Evolutionary conservation across 2,329 filamentous ascomycete genomes (phyloP).

Genomic region (Sclerotinia nivalis): DNA sequence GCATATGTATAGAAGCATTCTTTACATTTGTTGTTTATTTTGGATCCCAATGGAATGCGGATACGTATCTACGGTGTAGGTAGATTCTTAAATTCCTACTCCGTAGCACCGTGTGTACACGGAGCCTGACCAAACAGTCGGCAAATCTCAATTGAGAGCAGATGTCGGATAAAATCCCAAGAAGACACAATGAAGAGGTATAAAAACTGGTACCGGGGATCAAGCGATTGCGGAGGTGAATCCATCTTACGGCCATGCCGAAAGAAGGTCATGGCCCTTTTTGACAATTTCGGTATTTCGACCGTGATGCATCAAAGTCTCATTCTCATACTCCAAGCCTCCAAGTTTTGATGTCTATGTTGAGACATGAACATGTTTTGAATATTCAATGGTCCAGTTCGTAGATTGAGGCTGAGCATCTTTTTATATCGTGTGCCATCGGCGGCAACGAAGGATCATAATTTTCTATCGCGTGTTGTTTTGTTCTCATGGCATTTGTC

Average conservation of each 20-base stretch:
- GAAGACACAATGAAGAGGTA: neutral
- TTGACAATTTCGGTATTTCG: neutral
- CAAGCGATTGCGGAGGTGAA: constrained; percentile 19
- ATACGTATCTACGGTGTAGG: neutral
- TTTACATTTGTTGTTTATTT: neutral
- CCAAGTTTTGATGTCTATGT: neutral
- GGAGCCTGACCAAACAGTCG: neutral
- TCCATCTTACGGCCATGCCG: neutral
- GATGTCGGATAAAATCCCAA: neutral
- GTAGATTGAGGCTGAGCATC: neutral
- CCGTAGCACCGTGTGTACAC: too few relatives aligned
- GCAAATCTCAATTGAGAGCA: neutral
- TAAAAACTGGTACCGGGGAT: neutral
- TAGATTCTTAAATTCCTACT: too few relatives aligned
- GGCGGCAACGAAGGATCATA: neutral
- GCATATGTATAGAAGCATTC: neutral
- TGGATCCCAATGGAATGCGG: constrained; percentile 4
- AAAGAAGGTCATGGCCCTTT: constrained; percentile 4
- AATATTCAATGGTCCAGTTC: neutral
- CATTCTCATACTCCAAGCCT: neutral
- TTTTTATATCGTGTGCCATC: neutral
- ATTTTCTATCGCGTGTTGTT: neutral
- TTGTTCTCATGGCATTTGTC: neutral
- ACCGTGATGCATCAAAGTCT: neutral
- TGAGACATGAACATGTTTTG: neutral